These are phyloP conservation scores for Balakata baccata DNA, from an alignment of 345 rosid genomes.

Conservation along the genomic window DNA sequence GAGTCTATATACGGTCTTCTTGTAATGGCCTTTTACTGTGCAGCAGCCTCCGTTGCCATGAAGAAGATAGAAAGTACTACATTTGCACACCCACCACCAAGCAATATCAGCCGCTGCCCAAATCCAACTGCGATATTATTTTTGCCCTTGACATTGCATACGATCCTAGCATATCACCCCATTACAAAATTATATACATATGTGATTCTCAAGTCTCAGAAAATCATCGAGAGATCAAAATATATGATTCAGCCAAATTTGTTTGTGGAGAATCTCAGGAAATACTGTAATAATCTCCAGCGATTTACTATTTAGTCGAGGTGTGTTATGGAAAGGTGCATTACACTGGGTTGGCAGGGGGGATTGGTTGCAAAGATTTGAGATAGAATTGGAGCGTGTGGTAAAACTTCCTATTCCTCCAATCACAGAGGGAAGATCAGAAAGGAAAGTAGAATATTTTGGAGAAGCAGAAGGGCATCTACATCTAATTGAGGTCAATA, in stretches of 20 bases:
- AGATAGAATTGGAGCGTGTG: constrained; percentile 16
- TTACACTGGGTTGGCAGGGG: constrained; percentile 30
- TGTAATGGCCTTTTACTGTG: constrained; percentile 32
- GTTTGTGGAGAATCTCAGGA: constrained; percentile 24
- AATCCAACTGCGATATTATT: constrained; percentile 10
- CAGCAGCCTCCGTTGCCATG: constrained; percentile 27
- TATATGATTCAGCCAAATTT: constrained; percentile 16
- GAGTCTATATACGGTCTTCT: constrained; percentile 22
- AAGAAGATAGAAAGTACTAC: constrained; percentile 26
- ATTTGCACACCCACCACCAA: constrained; percentile 27
- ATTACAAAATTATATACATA: constrained; percentile 25
- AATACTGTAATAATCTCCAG: background rate
- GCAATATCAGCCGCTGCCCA: constrained; percentile 24
- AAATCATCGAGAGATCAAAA: constrained; percentile 8
- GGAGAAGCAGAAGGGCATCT: constrained; percentile 34
- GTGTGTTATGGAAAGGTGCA: constrained; percentile 27
- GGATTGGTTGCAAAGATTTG: constrained; percentile 11
- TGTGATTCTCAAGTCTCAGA: constrained; percentile 7
- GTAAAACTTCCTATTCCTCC: constrained; percentile 27
- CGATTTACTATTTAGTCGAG: constrained; percentile 16
- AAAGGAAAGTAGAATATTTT: constrained; percentile 26
- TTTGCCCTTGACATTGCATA: constrained; percentile 24
- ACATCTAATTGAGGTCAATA: constrained; percentile 22
- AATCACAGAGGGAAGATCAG: constrained; percentile 7
- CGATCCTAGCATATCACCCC: constrained; percentile 18